Base-by-base conservation (phyloP, 345 rosid genomes). In the Ceriops zippeliana region DNA sequence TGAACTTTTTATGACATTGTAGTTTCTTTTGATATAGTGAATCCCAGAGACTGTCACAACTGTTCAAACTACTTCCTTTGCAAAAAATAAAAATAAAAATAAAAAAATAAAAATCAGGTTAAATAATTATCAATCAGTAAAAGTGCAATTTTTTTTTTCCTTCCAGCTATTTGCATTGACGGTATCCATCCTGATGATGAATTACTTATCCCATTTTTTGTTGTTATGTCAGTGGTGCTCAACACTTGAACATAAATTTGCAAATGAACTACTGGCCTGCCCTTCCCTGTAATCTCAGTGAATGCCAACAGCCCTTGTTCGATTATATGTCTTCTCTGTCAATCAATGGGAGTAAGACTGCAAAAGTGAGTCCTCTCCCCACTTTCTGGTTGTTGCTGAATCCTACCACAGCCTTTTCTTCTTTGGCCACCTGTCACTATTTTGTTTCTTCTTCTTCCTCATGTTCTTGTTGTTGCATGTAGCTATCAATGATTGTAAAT, bases 191-290 rank as follows among this genome's bases (percentile, higher is more conserved):
- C 67, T 27, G 26, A 70, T 54, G 37, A 17, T 52, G 38, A 21
- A 46, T 34, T 32, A 28, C 37, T 63, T 66, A 5, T 5, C 28
- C 67, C 67, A 10, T 79, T 60, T 16, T 20, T 63, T 22, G 60
- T 52, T 0, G 13, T 2, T 60, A 38, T 51, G 78, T 70, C 90
- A 95, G 98, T 74, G 83, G 85, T 63, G 93, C 98, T 77, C 98
- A 95, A 71, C 97, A 91, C 79, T 53, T 85, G 86, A 95, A 95
- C 80, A 91, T 95, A 72, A 95, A 95, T 79, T 89, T 95, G 54
- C 87, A 95, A 84, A 95, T 95, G 99, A 95, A 91, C 75, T 95
- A 91, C 74, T 95, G 99, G 99, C 96, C 83, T 76, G 86, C 93
- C 54, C 89, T 90, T 75, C 83, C 99, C 62, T 86, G 88, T 85